Evolutionary conservation across 225 moss, liverwort and hornwort genomes (phyloP).

Genomic region (Thuidium tamariscinum): DNA sequence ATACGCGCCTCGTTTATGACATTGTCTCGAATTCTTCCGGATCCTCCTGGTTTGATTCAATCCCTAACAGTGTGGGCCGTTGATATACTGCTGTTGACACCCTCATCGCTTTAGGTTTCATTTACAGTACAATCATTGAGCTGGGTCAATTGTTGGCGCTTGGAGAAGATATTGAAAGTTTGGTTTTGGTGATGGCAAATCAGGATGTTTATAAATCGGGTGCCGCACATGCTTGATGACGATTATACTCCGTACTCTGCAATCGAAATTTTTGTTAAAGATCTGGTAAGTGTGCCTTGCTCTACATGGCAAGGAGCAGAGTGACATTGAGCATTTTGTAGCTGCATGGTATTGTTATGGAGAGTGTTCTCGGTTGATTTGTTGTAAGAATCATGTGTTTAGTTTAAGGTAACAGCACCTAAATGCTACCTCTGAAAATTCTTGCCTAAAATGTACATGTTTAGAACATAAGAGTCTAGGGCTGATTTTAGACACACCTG

Average conservation of each 20-base stretch:
- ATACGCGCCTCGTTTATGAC: slow-evolving; percentile 59
- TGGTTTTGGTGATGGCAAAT: not conserved
- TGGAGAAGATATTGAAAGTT: not conserved
- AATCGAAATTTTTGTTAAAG: slow-evolving; percentile 88
- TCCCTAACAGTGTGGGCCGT: not conserved
- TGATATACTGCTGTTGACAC: not conserved
- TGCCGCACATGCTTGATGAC: slow-evolving; percentile 89
- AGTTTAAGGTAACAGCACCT: not conserved
- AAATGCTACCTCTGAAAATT: not conserved
- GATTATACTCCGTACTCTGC: slow-evolving; percentile 88
- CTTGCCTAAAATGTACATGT: not conserved
- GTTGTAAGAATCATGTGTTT: not conserved
- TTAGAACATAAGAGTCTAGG: not conserved
- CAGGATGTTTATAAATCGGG: slow-evolving; percentile 97
- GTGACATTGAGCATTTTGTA: not conserved
- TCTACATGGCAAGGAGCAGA: not conserved
- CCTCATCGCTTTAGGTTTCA: not conserved
- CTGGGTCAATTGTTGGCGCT: not conserved
- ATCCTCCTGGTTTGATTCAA: slow-evolving; percentile 62
- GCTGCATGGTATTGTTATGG: not conserved
- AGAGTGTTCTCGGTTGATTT: not conserved
- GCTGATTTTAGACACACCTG: not conserved
- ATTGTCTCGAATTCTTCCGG: slow-evolving; percentile 59
- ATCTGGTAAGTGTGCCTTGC: slow-evolving; percentile 48
- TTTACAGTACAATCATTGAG: not conserved